Conservation (phyloP, 169 alveolate species). For the Miamiensis avidus region DNA sequence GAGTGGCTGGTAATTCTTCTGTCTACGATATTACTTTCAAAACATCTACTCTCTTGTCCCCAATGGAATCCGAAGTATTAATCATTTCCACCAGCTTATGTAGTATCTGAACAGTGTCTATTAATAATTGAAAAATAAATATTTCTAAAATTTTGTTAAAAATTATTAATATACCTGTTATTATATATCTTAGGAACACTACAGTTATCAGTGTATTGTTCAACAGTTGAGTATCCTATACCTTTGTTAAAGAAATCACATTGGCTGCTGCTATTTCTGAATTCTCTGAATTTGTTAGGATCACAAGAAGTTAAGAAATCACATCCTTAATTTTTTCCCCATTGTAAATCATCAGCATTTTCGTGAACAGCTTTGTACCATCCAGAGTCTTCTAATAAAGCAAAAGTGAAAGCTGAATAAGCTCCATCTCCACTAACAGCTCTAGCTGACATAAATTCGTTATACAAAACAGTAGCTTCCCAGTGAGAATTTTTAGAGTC, state of each 20-base stretch:
- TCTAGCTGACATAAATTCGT: slow-evolving; percentile 62
- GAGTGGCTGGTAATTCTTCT: no score
- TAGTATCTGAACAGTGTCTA: neutral
- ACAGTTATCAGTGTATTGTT: neutral
- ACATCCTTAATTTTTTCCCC: slow-evolving; percentile 42
- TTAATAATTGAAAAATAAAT: no score
- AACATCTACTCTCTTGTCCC: neutral
- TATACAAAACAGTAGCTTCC: slow-evolving; percentile 45
- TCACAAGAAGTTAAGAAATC: slow-evolving; percentile 15
- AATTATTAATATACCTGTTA: no score
- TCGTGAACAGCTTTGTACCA: slow-evolving; percentile 39
- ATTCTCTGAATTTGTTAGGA: neutral
- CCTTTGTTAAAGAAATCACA: slow-evolving; percentile 7
- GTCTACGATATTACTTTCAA: neutral
- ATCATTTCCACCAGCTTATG: neutral
- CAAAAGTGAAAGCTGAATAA: slow-evolving; percentile 42
- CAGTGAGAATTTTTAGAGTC: slow-evolving; percentile 56
- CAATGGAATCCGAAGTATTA: neutral
- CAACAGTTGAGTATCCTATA: neutral
- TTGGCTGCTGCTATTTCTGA: neutral
- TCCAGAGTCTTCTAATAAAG: slow-evolving; percentile 55
- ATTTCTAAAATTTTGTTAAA: no score
- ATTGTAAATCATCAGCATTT: slow-evolving; percentile 1
- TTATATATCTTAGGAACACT: neutral
- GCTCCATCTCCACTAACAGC: slow-evolving; percentile 4